Base-by-base conservation (phyloP, 306 rosid species). In the Ceratonia siliqua region DNA sequence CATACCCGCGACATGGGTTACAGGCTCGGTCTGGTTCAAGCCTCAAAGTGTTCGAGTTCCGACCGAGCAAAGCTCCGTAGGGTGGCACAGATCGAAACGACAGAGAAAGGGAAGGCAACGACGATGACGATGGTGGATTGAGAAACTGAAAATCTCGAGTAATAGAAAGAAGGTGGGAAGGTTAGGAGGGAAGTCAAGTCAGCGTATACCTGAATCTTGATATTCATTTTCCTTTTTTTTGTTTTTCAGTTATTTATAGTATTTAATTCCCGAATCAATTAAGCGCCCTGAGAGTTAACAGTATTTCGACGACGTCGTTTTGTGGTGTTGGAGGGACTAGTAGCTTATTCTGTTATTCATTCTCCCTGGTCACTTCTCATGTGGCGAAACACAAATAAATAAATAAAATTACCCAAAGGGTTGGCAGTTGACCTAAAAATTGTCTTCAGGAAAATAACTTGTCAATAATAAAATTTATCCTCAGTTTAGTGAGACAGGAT, bases 1-100 rank as follows among this genome's bases (percentile, higher is more conserved):
- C 56, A 75, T 79, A 79, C 14, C 77, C 56, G 83, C 28, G 83
- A 83, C 95, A 88, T 78, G 85, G 63, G 80, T 69, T 25, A 75
- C 42, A 73, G 77, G 76, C 69, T 80, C 80, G 86, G 78, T 79
- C 41, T 46, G 30, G 36, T 45, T 2, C 28, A 72, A 13, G 53
- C n/a, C n/a, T n/a, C n/a, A n/a, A n/a, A n/a, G 70, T 75, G 42
- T 72, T 50, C 48, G 57, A 74, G 63, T 69, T 69, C 55, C 62
- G 77, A 74, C 65, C 62, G 78, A 74, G 85, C 67, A 63, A 70
- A 35, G 32, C 27, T 42, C 61, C 11, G 69, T 55, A 33, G 5
- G 25, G 17, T 2, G n/a, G 67, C 45, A 64, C 33, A 79, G 80
- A 84, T 73, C 69, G 63, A 70, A 48, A 30, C 9, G 24, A 25